Percentiles rank a stretch among this genome's conserved stretches.
Conservation (phyloP, 495 filamentous ascomycete genomes). For the Talaromyces stipitatus region DNA sequence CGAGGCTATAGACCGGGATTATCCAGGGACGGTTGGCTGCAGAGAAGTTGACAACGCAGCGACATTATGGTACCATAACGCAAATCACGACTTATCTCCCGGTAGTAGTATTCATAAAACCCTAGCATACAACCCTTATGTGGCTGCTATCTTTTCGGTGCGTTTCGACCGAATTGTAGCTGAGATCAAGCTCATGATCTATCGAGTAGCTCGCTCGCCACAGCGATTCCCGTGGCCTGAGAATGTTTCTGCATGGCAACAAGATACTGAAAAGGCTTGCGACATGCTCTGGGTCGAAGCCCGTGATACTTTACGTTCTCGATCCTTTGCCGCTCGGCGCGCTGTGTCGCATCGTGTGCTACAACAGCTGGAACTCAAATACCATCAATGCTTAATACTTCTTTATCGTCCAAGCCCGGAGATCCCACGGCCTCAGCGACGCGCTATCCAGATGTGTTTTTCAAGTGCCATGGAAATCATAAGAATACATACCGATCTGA, state of each 20-base stretch:
- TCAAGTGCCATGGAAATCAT: not conserved
- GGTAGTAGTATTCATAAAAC: not conserved
- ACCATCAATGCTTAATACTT: not conserved
- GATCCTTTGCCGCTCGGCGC: not conserved
- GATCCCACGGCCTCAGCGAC: not conserved
- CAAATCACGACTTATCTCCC: no score
- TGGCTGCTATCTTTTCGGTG: not conserved
- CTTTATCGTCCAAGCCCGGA: not conserved
- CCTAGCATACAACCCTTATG: not conserved
- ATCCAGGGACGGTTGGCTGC: no score
- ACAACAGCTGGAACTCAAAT: not conserved
- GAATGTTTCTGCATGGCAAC: not conserved
- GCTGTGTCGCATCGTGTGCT: not conserved
- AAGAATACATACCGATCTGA: not conserved
- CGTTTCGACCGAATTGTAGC: conserved; percentile 1
- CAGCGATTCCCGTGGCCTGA: not conserved
- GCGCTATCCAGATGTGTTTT: not conserved
- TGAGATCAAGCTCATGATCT: conserved; percentile 1
- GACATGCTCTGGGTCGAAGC: not conserved
- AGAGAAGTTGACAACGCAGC: no score
- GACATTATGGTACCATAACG: no score
- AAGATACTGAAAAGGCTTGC: not conserved
- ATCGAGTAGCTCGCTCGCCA: not conserved
- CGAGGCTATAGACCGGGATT: not conserved
- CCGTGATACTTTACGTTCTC: no score